Evolutionary conservation across 2,329 filamentous ascomycete species (phyloP).

Genomic region (Ophiostoma montium): DNA sequence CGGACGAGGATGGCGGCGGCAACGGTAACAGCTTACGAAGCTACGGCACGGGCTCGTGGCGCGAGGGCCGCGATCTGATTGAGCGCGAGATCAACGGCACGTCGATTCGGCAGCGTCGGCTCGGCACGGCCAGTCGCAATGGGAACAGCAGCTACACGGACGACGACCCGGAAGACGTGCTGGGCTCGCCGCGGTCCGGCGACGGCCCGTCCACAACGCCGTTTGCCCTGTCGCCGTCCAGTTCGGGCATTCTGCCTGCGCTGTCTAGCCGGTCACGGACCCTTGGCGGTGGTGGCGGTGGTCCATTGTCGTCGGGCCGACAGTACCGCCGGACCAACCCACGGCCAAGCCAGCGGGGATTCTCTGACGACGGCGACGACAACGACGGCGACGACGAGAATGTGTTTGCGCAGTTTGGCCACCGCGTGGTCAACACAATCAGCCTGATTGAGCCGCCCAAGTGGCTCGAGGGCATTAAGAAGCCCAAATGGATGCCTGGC

Average conservation of each 20-base stretch:
- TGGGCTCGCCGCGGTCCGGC: not conserved
- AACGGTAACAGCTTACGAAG: constrained; percentile 32
- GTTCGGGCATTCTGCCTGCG: constrained; percentile 11
- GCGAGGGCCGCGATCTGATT: constrained; percentile 81
- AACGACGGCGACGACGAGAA: constrained; percentile 59
- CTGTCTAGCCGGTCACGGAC: constrained; percentile 12
- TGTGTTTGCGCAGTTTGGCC: constrained; percentile 71
- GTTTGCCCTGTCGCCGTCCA: constrained; percentile 26
- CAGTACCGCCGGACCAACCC: not conserved
- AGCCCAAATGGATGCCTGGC: constrained; percentile 63
- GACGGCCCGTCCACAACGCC: constrained; percentile 27
- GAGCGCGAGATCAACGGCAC: constrained; percentile 66
- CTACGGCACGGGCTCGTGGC: constrained; percentile 73
- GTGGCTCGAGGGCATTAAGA: constrained; percentile 67
- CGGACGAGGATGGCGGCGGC: constrained; percentile 59
- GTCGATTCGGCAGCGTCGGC: constrained; percentile 35
- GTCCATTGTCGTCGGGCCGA: not conserved
- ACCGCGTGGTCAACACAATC: constrained; percentile 82
- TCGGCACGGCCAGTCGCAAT: constrained; percentile 23
- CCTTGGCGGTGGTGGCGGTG: constrained; percentile 14
- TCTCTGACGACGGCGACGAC: constrained; percentile 13
- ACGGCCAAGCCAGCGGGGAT: not conserved
- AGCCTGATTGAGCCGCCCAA: constrained; percentile 69
- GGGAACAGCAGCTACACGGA: constrained; percentile 3
- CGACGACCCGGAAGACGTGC: constrained; percentile 6